A percentile compares a stretch with the other conserved stretches of the same genome.
These are phyloP conservation scores for Stemphylium vesicarium DNA, from an alignment of 2,329 filamentous ascomycete genomes.

Conservation along the genomic window DNA sequence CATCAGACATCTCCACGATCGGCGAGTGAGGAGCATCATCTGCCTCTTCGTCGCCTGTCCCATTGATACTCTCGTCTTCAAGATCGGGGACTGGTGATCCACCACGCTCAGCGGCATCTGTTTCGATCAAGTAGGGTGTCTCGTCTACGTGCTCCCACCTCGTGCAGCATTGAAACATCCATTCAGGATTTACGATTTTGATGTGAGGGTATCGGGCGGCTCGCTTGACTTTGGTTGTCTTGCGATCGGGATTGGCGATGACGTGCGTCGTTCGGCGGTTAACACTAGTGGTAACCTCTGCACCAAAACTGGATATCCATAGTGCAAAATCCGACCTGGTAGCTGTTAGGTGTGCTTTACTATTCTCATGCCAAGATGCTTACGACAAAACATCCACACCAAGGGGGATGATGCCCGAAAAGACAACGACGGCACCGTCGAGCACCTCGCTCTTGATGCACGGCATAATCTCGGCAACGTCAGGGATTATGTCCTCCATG, in stretches of 20 bases:
- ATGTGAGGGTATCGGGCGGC: conserved; percentile 80
- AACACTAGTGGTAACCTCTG: conserved; percentile 67
- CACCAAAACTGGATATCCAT: conserved; percentile 87
- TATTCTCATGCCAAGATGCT: conserved; percentile 19
- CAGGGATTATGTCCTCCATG: conserved; percentile 69
- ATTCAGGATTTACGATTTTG: conserved; percentile 90
- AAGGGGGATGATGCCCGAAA: conserved; percentile 88
- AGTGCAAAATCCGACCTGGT: conserved; percentile 78
- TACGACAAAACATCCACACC: conserved; percentile 74
- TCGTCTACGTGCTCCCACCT: conserved; percentile 85
- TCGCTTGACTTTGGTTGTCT: conserved; percentile 89
- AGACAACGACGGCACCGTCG: conserved; percentile 76
- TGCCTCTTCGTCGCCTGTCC: conserved; percentile 47
- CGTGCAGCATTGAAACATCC: conserved; percentile 84
- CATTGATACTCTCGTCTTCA: conserved; percentile 54
- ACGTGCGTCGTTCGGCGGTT: conserved; percentile 68
- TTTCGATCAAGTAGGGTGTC: conserved; percentile 75
- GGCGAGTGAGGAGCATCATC: conserved; percentile 35
- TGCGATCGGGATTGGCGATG: conserved; percentile 71
- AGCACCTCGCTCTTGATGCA: conserved; percentile 79
- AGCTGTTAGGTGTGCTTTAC: conserved; percentile 20
- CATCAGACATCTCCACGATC: conserved; percentile 34
- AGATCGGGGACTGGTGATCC: conserved; percentile 48
- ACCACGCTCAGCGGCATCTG: conserved; percentile 68
- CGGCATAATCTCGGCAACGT: conserved; percentile 85